phyloP scores from a whole-genome alignment of 768 basidiomycete genomes.

The Trichaptum fuscoviolaceum region DNA sequence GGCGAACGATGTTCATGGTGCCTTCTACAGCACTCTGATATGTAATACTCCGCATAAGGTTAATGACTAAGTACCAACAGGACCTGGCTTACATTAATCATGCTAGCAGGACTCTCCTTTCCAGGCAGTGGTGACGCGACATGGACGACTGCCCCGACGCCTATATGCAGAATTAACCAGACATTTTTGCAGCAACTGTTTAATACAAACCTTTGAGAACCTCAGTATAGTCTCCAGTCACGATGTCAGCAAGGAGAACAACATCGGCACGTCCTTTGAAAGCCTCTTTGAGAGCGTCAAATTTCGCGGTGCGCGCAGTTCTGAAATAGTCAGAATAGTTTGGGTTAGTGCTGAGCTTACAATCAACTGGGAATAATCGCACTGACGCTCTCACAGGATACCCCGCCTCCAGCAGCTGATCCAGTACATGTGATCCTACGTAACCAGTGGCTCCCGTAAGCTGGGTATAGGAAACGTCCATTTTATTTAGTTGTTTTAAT shows the following conservation, averaged over 20 bases:
- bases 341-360: no score
- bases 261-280: constrained; percentile 16
- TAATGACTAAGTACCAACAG: constrained; percentile 24
- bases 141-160: constrained; percentile 15
- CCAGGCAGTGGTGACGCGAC: constrained; percentile 15
- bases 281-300: constrained; percentile 8
- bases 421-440: constrained; percentile 15
- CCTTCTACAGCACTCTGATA: no score
- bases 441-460: constrained; percentile 19
- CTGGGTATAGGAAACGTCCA: constrained; percentile 8
- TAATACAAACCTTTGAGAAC: constrained; percentile 15
- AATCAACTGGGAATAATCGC: no score
- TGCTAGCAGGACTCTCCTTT: constrained; percentile 9
- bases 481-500: no score
- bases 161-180: constrained; percentile 1
- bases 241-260: constrained; percentile 17
- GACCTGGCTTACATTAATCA: constrained; percentile 10
- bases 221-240: constrained; percentile 14
- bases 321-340: constrained; percentile 11
- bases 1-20: constrained; percentile 31
- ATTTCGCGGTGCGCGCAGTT: constrained; percentile 17
- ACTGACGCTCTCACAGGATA: constrained; percentile 14
- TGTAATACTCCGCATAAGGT: constrained; percentile 8
- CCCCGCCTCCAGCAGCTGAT: constrained; percentile 16
- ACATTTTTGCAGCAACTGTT: not conserved